Conservation (phyloP, 108 stramenopile genomes). For the Discostella stelligeroides region DNA sequence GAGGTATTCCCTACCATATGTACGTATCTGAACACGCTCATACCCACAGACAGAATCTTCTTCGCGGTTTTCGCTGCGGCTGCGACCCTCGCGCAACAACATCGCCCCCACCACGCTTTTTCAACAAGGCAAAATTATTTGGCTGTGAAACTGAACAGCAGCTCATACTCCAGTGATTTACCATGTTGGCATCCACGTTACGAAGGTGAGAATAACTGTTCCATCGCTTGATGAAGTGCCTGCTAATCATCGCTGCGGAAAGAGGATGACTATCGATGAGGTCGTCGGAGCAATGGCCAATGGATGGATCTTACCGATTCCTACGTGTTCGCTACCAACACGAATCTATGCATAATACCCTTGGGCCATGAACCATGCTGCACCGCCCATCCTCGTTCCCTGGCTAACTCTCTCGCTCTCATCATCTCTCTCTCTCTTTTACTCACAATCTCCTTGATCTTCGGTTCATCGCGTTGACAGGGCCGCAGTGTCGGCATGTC, state of each 20-base stretch:
- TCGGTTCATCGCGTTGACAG: too few species aligned
- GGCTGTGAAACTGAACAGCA: neutral
- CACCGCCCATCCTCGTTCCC: neutral
- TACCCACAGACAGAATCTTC: too few species aligned
- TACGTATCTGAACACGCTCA: too few species aligned
- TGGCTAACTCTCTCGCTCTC: neutral
- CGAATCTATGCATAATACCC: neutral
- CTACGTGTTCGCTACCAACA: neutral
- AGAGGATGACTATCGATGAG: neutral
- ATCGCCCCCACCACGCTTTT: too few species aligned
- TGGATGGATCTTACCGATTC: neutral
- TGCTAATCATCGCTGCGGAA: neutral
- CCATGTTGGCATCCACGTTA: slow-evolving; percentile 10
- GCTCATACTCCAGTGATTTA: too few species aligned
- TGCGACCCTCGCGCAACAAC: too few species aligned
- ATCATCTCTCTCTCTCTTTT: neutral
- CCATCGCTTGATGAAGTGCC: neutral
- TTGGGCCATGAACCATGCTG: neutral
- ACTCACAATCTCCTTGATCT: too few species aligned
- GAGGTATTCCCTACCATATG: too few species aligned
- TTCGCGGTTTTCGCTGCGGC: too few species aligned
- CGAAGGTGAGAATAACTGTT: slow-evolving; percentile 4
- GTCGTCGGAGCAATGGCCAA: neutral
- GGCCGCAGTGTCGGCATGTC: slow-evolving; percentile 13
- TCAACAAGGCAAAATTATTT: too few species aligned